Base-by-base conservation (phyloP, 2,329 filamentous ascomycete genomes). In the Elsinoe fawcettii region DNA sequence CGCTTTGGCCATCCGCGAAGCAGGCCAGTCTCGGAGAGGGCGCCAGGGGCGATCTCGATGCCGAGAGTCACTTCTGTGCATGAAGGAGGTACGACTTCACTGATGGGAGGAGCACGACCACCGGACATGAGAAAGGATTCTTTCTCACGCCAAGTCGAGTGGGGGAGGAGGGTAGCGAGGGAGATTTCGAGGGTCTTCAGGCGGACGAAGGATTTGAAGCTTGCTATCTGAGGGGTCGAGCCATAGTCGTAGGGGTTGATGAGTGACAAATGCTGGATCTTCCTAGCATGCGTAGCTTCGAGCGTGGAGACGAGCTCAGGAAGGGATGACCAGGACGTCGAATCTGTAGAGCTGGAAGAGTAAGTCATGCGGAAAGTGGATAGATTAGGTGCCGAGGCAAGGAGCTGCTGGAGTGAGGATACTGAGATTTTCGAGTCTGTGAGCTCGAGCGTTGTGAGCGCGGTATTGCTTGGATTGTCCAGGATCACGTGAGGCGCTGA, bases 111-210 rank as follows among this genome's bases (percentile, higher is more conserved):
- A 8, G 30, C 49, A 18, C 49, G 49, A 20, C 49, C 49, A 32
- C 49, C 49, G 32, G 49, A 23, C 30, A 53, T 36, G n/a, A 53
- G 49, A 20, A 36, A 34, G 49, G 49, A 18, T 53, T 53, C 49
- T 22, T 53, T 53, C 11, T 53, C 49, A 32, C 30, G 49, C 49
- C 49, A 53, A 8, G 49, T 37, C 6, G 49, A 22, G 32, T 53
- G 49, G 16, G 49, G 49, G 4, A 53, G 49, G 32, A 53, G 32
- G 18, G 49, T 37, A 16, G 49, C 49, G 49, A 53, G 49, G 5
- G 49, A 53, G 32, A 53, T 39, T 25, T 53, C 49, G 49, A 53
- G 49, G 2, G 49, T 53, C 9, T 39, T 37, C 14, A 53, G 49
- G 20, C 49, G 49, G 49, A 53, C 34, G 18, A 53, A 53, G 49